Evolutionary conservation across 164 flowering plant species (phyloP), one percentile per base, ranked within the genome.

Genomic region (Annona squamosa): DNA sequence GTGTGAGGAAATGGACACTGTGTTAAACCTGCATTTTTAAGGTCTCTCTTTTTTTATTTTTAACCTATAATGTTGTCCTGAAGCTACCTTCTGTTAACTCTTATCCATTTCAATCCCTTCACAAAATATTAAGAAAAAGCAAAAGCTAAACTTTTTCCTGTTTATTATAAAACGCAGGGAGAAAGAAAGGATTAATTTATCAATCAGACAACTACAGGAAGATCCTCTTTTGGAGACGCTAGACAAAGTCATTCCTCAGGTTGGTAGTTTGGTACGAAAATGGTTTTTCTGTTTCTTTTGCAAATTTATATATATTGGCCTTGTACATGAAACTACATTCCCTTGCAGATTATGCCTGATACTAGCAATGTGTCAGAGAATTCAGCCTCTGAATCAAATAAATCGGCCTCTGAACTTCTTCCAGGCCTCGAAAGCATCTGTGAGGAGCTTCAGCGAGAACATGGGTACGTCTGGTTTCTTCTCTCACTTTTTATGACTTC

Each of bases 161-260:
- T 26, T 26, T 26, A 26, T 26, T 26, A 26, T 26, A 26, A 26
- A 26, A 48, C 87, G 80, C 86, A 94, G 97, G 76, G 84, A 76
- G 73, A 91, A 85, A 77, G 75, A 83, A n/a, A 86, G 97, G 79
- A 82, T 94, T 75, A 82, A 84, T 19, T 79, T 94, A 80, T 94
- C 98, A 37, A 90, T 94, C 72, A 94, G 86, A 77, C 97, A 91
- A 79, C 75, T 94, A 77, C 92, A 92, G 82, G 97, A 88, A 76
- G 97, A 94, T 84, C 98, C 98, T 62, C 86, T 94, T 67, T 72
- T 92, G 16, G 97, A 91, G 81, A 92, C 97, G 17, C 76, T 92
- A 81, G 97, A 94, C 76, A 89, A 90, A 85, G 98, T 92, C 63
- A 92, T 94, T 80, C 87, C 90, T 67, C 88, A 88, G 91, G 98